Conservation (phyloP, 441 rosid species). For the Bocquillonia castaneifolia region DNA sequence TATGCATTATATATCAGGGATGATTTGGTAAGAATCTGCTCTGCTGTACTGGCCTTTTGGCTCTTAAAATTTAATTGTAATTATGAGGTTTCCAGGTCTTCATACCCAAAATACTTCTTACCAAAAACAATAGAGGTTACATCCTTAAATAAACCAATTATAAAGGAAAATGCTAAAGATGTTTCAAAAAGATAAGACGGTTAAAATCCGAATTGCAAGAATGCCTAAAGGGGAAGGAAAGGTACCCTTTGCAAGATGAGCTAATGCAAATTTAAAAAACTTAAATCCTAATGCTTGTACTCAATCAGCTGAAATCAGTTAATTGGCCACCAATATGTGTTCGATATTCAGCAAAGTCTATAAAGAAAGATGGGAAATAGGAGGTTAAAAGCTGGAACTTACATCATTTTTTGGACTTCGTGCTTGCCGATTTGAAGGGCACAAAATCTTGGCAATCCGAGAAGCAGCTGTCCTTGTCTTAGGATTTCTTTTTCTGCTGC, state of each 20-base stretch:
- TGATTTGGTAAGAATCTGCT: too few species aligned
- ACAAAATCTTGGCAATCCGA: conserved; percentile 78
- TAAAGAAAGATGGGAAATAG: neutral
- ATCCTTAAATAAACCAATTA: neutral
- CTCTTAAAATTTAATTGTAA: neutral
- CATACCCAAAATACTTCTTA: neutral
- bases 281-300: neutral
- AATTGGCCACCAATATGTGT: neutral
- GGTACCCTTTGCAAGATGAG: neutral
- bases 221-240: neutral
- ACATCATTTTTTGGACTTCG: conserved; percentile 56
- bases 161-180: neutral
- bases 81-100: neutral
- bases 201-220: neutral
- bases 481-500: conserved; percentile 64
- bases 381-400: conserved; percentile 22
- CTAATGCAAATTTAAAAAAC: neutral
- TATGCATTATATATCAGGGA: neutral
- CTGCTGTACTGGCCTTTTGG: too few species aligned
- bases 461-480: conserved; percentile 91
- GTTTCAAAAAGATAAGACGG: too few species aligned
- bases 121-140: neutral
- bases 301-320: neutral
- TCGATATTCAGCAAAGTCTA: neutral
- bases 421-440: conserved; percentile 53